These are phyloP conservation scores for Dalbergia cultrata DNA, from an alignment of 306 rosid species.

Conservation along the genomic window DNA sequence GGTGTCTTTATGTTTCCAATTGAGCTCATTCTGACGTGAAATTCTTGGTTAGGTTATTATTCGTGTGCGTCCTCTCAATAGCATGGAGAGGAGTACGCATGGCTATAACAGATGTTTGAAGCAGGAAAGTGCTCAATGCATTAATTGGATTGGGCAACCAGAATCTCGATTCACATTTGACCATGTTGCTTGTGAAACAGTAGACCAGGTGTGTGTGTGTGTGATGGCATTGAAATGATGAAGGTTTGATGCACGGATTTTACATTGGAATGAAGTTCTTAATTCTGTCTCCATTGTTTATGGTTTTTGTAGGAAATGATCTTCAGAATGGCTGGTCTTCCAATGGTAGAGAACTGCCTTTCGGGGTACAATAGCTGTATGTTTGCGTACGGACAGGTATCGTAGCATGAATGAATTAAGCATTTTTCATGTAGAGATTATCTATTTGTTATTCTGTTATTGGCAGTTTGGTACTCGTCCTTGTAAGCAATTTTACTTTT, in stretches of 20 bases:
- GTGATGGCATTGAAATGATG: slow-evolving; percentile 35
- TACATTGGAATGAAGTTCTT: slow-evolving; percentile 22
- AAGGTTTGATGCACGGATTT: not conserved
- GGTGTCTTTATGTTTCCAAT: not conserved
- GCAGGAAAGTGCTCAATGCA: slow-evolving; percentile 81
- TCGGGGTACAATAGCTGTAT: slow-evolving; percentile 97
- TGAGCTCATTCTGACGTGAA: slow-evolving; percentile 35
- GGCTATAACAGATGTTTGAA: slow-evolving; percentile 88
- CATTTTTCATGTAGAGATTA: slow-evolving; percentile 28
- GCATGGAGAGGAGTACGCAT: slow-evolving; percentile 71
- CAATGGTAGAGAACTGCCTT: slow-evolving; percentile 97
- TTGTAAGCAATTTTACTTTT: slow-evolving; percentile 11
- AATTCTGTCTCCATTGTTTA: slow-evolving; percentile 17
- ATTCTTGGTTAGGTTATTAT: slow-evolving; percentile 71
- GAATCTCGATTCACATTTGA: slow-evolving; percentile 93
- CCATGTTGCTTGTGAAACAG: slow-evolving; percentile 96
- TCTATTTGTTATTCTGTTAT: not conserved
- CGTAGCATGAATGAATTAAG: slow-evolving; percentile 18
- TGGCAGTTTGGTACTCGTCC: not conserved
- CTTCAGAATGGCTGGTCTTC: slow-evolving; percentile 94
- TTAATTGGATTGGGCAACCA: slow-evolving; percentile 89
- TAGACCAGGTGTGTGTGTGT: slow-evolving; percentile 81
- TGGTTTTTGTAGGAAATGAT: slow-evolving; percentile 75
- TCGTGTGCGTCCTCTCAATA: slow-evolving; percentile 94
- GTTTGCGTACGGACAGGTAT: slow-evolving; percentile 99